A percentile compares a stretch with the other conserved stretches of the same genome.
These are phyloP conservation scores for Ciborinia camelliae DNA, from an alignment of 2,329 filamentous ascomycete genomes.

Conservation along the genomic window DNA sequence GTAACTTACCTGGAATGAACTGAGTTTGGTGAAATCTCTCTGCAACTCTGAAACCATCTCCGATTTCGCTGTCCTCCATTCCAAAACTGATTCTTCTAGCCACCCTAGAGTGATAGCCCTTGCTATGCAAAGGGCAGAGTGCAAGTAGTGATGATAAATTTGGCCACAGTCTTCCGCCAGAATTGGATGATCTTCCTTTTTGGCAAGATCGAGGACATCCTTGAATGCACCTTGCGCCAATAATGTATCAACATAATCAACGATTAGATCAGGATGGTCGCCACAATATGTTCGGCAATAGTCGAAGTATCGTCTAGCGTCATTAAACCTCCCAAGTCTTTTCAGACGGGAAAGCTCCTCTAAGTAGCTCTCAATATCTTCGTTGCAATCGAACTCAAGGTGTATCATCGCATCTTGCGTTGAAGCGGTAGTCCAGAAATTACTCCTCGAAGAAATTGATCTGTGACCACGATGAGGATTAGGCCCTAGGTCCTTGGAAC, in stretches of 20 bases:
- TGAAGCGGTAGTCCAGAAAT: not conserved
- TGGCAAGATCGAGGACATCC: not conserved
- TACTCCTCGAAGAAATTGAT: not conserved
- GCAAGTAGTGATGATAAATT: not conserved
- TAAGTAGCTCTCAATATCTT: not conserved
- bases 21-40: not conserved
- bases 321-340: not conserved
- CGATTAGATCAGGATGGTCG: not conserved
- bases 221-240: not conserved
- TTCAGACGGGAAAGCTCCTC: constrained; percentile 5
- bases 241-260: not conserved
- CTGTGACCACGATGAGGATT: not conserved
- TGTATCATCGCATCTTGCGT: not conserved
- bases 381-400: not conserved
- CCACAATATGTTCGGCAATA: not conserved
- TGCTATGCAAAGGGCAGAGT: not conserved
- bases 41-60: not conserved
- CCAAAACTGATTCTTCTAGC: not conserved
- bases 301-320: not conserved
- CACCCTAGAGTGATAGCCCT: not conserved
- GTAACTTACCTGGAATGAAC: not conserved
- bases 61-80: not conserved
- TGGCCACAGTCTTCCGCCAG: not conserved
- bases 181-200: not conserved
- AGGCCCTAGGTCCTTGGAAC: not conserved